Percentiles rank a stretch among this genome's conserved stretches.
These are phyloP conservation scores for Perilla frutescens DNA, from an alignment of 257 asterid genomes.

Conservation along the genomic window DNA sequence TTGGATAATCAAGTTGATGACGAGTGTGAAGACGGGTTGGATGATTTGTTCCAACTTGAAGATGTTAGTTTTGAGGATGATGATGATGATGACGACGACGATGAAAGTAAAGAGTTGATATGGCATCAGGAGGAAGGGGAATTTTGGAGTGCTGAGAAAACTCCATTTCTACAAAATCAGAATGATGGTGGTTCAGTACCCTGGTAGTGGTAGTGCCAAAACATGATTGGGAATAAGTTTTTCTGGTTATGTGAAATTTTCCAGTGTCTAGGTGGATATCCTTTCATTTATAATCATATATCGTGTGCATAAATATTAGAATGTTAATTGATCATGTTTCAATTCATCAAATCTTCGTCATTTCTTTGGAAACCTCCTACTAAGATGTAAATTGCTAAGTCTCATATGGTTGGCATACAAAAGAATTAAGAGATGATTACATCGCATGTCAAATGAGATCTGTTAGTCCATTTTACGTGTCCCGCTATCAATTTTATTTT, in stretches of 20 bases:
- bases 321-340: too few relatives aligned
- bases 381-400: too few relatives aligned
- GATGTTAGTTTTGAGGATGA: conserved; percentile 48
- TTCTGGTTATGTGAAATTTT: not conserved
- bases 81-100: conserved; percentile 32
- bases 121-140: conserved; percentile 44
- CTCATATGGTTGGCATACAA: too few relatives aligned
- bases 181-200: conserved; percentile 47
- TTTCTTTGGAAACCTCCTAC: too few relatives aligned
- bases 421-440: too few relatives aligned
- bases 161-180: conserved; percentile 33
- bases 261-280: too few relatives aligned
- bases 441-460: too few relatives aligned
- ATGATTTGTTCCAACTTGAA: conserved; percentile 70
- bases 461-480: too few relatives aligned
- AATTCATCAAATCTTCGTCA: too few relatives aligned
- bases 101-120: conserved; percentile 36
- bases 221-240: not conserved
- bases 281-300: too few relatives aligned
- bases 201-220: conserved; percentile 50
- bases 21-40: conserved; percentile 69
- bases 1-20: conserved; percentile 31
- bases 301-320: too few relatives aligned
- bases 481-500: too few relatives aligned
- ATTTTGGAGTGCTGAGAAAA: conserved; percentile 64